A percentile compares a stretch with the other conserved stretches of the same genome.
Evolutionary conservation across 2,329 filamentous ascomycete species (phyloP).

Genomic region (Cryoendolithus antarcticus): DNA sequence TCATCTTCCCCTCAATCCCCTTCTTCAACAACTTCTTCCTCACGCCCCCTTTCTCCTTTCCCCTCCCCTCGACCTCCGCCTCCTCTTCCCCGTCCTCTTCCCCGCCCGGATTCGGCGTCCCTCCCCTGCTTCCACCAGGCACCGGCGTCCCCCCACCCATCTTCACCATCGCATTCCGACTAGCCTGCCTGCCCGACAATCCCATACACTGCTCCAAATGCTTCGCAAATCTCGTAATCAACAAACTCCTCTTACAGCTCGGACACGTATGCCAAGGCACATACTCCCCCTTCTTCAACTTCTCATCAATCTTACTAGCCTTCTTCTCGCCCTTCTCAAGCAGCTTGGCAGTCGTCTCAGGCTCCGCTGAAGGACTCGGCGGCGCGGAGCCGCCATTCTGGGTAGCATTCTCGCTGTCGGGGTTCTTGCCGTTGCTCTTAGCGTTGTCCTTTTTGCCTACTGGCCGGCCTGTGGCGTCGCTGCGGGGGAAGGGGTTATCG

Average conservation of each 20-base stretch:
- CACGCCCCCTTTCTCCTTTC: constrained; percentile 15
- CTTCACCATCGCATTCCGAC: constrained; percentile 37
- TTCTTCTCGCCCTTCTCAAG: constrained; percentile 35
- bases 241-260: constrained; percentile 48
- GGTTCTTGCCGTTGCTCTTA: constrained; percentile 31
- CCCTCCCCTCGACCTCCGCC: constrained; percentile 13
- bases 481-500: constrained; percentile 66
- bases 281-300: constrained; percentile 38
- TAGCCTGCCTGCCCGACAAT: constrained; percentile 40
- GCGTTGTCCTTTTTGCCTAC: constrained; percentile 61
- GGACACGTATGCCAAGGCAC: constrained; percentile 46
- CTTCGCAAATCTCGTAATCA: constrained; percentile 48
- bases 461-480: constrained; percentile 39
- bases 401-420: constrained; percentile 31
- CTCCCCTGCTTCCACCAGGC: constrained; percentile 20
- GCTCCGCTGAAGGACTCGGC: constrained; percentile 19
- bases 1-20: constrained; percentile 31
- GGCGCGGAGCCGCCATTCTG: constrained; percentile 18
- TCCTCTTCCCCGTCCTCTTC: constrained; percentile 20
- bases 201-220: constrained; percentile 51
- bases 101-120: constrained; percentile 20
- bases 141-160: constrained; percentile 18
- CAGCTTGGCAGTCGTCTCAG: constrained; percentile 17
- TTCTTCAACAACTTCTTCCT: constrained; percentile 27
- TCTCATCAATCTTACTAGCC: constrained; percentile 28